phyloP scores from a whole-genome alignment of 2,329 filamentous ascomycete genomes.

The Fusarium circinatum region DNA sequence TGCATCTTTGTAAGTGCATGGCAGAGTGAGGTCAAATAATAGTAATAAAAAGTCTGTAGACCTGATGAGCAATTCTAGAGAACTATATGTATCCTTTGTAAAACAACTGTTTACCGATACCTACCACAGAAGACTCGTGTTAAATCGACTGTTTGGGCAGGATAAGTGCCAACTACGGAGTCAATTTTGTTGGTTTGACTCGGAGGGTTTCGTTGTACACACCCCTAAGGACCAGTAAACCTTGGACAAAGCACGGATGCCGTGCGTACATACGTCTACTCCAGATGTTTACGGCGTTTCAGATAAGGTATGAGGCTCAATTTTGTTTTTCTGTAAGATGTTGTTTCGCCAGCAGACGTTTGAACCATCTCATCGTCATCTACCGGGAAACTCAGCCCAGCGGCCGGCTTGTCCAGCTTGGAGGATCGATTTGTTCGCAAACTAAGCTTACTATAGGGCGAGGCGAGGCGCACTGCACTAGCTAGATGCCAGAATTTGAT shows the following conservation, averaged over 20 bases:
- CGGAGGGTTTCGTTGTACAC: background rate
- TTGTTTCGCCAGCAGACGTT: conserved; percentile 2
- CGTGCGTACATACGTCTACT: background rate
- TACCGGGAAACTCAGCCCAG: conserved; percentile 35
- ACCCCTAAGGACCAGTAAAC: background rate
- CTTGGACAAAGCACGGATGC: background rate
- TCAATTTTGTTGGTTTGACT: background rate
- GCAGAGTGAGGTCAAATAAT: background rate
- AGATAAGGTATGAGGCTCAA: conserved; percentile 14
- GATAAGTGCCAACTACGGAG: background rate
- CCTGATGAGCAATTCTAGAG: background rate
- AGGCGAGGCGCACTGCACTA: conserved; percentile 7
- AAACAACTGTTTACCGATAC: background rate
- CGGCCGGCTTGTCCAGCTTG: conserved; percentile 6
- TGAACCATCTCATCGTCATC: background rate
- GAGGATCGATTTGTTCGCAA: background rate
- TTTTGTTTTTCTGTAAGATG: background rate
- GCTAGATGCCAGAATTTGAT: conserved; percentile 21
- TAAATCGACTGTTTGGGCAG: background rate
- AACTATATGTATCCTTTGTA: background rate
- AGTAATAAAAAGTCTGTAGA: background rate
- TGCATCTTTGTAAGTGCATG: background rate
- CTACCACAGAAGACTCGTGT: background rate
- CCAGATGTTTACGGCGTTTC: conserved; percentile 14
- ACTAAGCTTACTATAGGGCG: conserved; percentile 6